phyloP scores from a whole-genome alignment of 1,284 basidiomycete species.

The Chalciporus sp. region DNA sequence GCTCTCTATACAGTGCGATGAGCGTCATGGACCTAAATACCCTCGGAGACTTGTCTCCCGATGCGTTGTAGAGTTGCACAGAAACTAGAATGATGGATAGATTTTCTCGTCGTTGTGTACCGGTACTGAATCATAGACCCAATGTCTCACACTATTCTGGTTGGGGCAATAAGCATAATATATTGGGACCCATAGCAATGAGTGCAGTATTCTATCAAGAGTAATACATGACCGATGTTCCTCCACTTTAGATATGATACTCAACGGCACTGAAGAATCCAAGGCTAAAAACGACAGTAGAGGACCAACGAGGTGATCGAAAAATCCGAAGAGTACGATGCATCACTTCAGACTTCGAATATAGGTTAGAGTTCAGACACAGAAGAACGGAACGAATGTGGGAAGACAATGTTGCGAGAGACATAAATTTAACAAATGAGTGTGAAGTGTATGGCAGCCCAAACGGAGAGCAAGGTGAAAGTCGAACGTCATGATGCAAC shows the following conservation, averaged over 20 bases:
- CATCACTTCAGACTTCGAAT: neutral
- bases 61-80: slow-evolving; percentile 56
- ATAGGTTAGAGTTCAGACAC: slow-evolving; percentile 20
- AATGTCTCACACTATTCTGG: neutral
- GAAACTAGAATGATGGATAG: neutral
- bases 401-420: slow-evolving; percentile 24
- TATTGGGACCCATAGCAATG: slow-evolving; percentile 36
- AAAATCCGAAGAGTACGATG: slow-evolving; percentile 1
- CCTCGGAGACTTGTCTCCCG: slow-evolving; percentile 77
- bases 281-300: slow-evolving; percentile 15
- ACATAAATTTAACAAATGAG: slow-evolving; percentile 20
- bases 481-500: slow-evolving; percentile 2
- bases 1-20: slow-evolving; percentile 61
- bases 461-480: slow-evolving; percentile 23
- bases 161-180: slow-evolving; percentile 31
- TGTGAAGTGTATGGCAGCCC: slow-evolving; percentile 6
- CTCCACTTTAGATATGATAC: slow-evolving; percentile 37
- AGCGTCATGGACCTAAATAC: slow-evolving; percentile 62
- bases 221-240: slow-evolving; percentile 41
- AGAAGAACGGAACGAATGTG: slow-evolving; percentile 25
- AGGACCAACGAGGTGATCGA: slow-evolving; percentile 5
- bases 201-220: slow-evolving; percentile 38
- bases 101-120: neutral
- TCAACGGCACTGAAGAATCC: slow-evolving; percentile 19
- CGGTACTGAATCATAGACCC: neutral